Base-by-base conservation (phyloP, 257 asterid genomes). In the Capsicum baccatum region DNA sequence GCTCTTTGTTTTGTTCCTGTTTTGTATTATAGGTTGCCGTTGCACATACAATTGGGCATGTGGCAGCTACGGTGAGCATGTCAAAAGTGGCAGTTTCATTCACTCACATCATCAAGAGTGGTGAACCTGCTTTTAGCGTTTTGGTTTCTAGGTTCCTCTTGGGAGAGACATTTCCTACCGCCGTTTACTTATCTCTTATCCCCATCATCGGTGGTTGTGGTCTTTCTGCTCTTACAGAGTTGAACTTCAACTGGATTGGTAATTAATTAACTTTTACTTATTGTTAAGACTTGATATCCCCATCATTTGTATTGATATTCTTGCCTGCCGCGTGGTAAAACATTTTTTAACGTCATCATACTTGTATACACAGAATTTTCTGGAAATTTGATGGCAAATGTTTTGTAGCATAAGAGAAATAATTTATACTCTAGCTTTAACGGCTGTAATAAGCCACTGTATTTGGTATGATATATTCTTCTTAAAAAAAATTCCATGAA, bases 41-140 rank as follows among this genome's bases (percentile, higher is more conserved):
- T 82, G 99, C 99, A 17, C 99, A 96, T 85, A 96, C 98, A 84
- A 96, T 96, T 91, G 99, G 99, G 87, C 99, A 96, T 86, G 99
- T 96, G 35, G 99, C 99, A 14, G 99, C 99, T 70, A 96, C 98
- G 2, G 98, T 96, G 83, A 96, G 99, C 83, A 96, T 96, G 99
- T 96, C 99, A 35, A 96, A 96, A 92, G 99, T 96, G 86, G 99
- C 99, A 4, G 99, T 96, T 78, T 96, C 99, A 8, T 96, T 96
- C 85, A 96, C 99, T 16, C 98, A 96, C 85, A 96, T 96, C 81
- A 96, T 96, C 93, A 96, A 96, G 90, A 96, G 98, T 85, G 95
- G 98, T 50, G 98, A 96, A 79, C 99, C 99, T 37, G 99, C 99
- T 83, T 96, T 96, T 84, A 96, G 97, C 83, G 99, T 96, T 69